Evolutionary conservation across 2,329 filamentous ascomycete genomes (phyloP).

Genomic region (Calonectria honghensis): DNA sequence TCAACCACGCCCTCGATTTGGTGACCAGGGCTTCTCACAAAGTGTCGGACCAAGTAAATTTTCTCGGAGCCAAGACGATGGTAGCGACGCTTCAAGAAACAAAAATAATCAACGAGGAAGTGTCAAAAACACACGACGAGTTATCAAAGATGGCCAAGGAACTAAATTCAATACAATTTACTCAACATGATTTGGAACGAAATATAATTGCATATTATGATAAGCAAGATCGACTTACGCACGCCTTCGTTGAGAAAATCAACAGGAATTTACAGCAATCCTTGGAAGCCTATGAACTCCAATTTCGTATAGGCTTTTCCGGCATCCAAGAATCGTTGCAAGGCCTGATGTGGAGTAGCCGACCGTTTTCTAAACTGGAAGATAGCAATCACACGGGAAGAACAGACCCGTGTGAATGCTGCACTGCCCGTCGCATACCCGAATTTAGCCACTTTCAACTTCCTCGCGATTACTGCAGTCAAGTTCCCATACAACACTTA

Average conservation of each 20-base stretch:
- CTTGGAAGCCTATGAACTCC: not conserved
- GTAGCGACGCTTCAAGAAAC: conserved; percentile 4
- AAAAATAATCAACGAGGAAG: conserved; percentile 9
- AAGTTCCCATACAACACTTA: not conserved
- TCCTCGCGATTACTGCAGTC: not conserved
- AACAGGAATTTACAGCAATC: conserved; percentile 2
- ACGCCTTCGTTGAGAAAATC: conserved; percentile 18
- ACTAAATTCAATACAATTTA: not conserved
- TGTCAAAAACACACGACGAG: not conserved
- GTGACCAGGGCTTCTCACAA: conserved; percentile 7
- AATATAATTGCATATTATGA: conserved; percentile 7
- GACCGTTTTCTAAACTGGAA: not conserved
- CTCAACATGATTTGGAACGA: conserved; percentile 1
- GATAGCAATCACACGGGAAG: not conserved
- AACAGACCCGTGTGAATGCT: not conserved
- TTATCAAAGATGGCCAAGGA: not conserved
- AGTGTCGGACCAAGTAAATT: not conserved
- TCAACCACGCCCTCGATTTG: conserved; percentile 21
- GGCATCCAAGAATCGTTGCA: conserved; percentile 13
- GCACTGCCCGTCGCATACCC: not conserved
- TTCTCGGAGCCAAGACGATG: conserved; percentile 7
- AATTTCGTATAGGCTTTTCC: too few species aligned
- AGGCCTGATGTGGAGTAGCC: not conserved
- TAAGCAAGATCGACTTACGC: conserved; percentile 17
- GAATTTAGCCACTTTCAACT: not conserved